These are phyloP conservation scores for Dalbergia oliveri DNA, from an alignment of 306 rosid species.

Conservation along the genomic window DNA sequence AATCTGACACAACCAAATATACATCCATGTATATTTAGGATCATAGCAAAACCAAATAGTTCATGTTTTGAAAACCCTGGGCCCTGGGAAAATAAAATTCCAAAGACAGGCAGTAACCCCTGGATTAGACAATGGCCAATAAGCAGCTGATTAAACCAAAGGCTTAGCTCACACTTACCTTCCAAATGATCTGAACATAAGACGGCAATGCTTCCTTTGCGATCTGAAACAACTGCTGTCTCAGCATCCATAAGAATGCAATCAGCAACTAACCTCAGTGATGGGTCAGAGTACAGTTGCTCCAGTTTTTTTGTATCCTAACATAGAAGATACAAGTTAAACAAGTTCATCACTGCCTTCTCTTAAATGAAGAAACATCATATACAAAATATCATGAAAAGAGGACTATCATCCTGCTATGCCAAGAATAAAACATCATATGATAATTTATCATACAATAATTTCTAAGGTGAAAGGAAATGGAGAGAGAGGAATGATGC, in stretches of 20 bases:
- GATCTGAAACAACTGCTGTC: constrained; percentile 94
- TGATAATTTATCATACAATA: constrained; percentile 18
- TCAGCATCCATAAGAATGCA: constrained; percentile 85
- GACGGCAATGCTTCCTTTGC: constrained; percentile 90
- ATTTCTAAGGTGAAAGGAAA: constrained; percentile 35
- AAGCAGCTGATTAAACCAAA: constrained; percentile 28
- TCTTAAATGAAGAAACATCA: constrained; percentile 15
- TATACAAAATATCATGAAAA: constrained; percentile 33
- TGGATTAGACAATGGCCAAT: constrained; percentile 9
- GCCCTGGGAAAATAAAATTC: constrained; percentile 27
- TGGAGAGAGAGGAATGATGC: constrained; percentile 20
- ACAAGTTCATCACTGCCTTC: constrained; percentile 39
- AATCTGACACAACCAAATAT: constrained; percentile 23
- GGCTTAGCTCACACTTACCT: constrained; percentile 59
- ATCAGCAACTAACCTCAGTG: constrained; percentile 89
- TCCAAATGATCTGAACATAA: constrained; percentile 77
- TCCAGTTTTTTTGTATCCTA: constrained; percentile 82
- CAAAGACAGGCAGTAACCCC: constrained; percentile 27
- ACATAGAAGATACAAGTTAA: constrained; percentile 49
- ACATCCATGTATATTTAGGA: neutral
- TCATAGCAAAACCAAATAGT: constrained; percentile 34
- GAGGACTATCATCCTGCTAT: constrained; percentile 30
- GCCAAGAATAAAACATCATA: constrained; percentile 29
- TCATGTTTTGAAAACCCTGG: constrained; percentile 25
- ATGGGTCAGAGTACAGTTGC: constrained; percentile 86